Conservation (phyloP, 805 yeast species). For the Teunomyces funiuensis region DNA sequence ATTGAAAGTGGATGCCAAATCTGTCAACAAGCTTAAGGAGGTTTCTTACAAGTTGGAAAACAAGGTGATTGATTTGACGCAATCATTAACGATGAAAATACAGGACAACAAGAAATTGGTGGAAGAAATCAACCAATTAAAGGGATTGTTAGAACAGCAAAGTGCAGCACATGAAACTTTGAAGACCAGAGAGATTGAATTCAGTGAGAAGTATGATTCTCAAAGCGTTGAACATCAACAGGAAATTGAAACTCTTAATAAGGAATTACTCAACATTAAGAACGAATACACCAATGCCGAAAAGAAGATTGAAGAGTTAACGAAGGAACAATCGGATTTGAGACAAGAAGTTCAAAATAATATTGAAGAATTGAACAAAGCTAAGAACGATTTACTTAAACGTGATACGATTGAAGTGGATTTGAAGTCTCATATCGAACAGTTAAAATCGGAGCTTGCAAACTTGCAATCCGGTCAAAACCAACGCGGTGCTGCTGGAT, state of each 20-base stretch:
- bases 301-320: slow-evolving; percentile 57
- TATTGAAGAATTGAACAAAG: slow-evolving; percentile 58
- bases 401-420: slow-evolving; percentile 66
- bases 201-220: slow-evolving; percentile 44
- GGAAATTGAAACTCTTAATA: slow-evolving; percentile 50
- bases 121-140: slow-evolving; percentile 53
- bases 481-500: slow-evolving; percentile 19
- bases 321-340: slow-evolving; percentile 59
- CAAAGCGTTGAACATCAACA: slow-evolving; percentile 48
- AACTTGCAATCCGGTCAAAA: slow-evolving; percentile 38
- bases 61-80: slow-evolving; percentile 95
- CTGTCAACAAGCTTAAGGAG: slow-evolving; percentile 85
- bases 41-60: slow-evolving; percentile 92
- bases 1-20: slow-evolving; percentile 84
- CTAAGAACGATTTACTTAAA: slow-evolving; percentile 57
- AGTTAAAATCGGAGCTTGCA: slow-evolving; percentile 52
- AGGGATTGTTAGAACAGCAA: slow-evolving; percentile 51
- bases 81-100: slow-evolving; percentile 72
- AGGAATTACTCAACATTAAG: slow-evolving; percentile 55
- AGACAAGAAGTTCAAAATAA: slow-evolving; percentile 63
- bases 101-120: slow-evolving; percentile 77
- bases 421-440: slow-evolving; percentile 59
- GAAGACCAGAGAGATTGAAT: slow-evolving; percentile 55
- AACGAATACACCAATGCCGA: slow-evolving; percentile 58
- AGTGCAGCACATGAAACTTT: slow-evolving; percentile 52